Percentiles rank a stretch among this genome's conserved stretches.
Evolutionary conservation across 257 asterid species (phyloP).

Genomic region (Penstemon barbatus): DNA sequence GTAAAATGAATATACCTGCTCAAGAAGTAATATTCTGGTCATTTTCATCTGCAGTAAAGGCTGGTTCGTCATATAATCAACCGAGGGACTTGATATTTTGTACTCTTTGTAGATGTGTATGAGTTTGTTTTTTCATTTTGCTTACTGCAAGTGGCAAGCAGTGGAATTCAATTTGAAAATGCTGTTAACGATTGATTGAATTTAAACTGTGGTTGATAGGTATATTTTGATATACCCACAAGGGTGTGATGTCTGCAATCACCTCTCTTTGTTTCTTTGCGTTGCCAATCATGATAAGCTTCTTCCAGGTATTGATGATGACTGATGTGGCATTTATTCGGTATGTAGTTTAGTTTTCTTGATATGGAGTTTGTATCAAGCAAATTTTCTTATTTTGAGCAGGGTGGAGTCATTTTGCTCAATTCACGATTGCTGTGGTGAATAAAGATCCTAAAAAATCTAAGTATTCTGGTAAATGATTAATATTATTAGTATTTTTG

Average conservation of each 20-base stretch:
- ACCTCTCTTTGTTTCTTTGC: conserved; percentile 90
- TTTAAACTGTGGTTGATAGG: conserved; percentile 52
- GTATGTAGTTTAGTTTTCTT: not conserved
- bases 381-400: conserved; percentile 22
- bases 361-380: conserved; percentile 21
- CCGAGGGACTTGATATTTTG: conserved; percentile 1
- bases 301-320: conserved; percentile 53
- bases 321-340: not conserved
- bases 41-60: conserved; percentile 1
- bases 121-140: not conserved
- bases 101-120: not conserved
- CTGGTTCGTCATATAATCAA: not conserved
- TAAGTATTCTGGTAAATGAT: conserved; percentile 74
- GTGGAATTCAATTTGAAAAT: not conserved
- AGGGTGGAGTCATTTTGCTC: conserved; percentile 99
- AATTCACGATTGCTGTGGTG: conserved; percentile 92
- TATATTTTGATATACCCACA: conserved; percentile 90
- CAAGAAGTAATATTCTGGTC: conserved; percentile 4
- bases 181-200: conserved; percentile 21
- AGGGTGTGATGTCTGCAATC: conserved; percentile 96
- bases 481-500: not conserved
- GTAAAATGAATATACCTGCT: conserved; percentile 18
- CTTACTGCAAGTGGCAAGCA: not conserved
- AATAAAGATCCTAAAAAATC: conserved; percentile 93
- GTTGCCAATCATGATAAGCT: conserved; percentile 97